Evolutionary conservation across 768 basidiomycete genomes (phyloP).

Genomic region (Rhizopogon vinicolor): DNA sequence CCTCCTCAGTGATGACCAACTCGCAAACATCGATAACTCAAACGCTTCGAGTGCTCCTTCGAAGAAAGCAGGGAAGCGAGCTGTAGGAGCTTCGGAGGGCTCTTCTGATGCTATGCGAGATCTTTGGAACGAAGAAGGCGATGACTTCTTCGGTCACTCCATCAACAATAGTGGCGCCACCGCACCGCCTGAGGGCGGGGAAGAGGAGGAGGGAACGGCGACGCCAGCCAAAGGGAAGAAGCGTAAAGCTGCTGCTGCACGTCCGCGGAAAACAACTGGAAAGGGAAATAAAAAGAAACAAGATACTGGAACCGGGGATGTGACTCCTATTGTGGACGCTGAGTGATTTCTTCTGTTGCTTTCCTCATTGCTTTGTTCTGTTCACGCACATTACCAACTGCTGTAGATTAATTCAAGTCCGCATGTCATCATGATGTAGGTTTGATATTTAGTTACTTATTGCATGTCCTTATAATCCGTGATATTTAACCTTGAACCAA

Average conservation of each 20-base stretch:
- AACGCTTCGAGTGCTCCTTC: slow-evolving; percentile 32
- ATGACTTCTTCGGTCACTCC: slow-evolving; percentile 77
- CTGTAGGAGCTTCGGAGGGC: slow-evolving; percentile 25
- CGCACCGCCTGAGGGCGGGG: slow-evolving; percentile 17
- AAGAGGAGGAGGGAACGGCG: slow-evolving; percentile 24
- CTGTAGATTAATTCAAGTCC: slow-evolving; percentile 28
- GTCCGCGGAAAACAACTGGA: slow-evolving; percentile 28
- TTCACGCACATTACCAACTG: slow-evolving; percentile 10
- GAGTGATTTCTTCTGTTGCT: slow-evolving; percentile 17
- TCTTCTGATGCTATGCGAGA: slow-evolving; percentile 45
- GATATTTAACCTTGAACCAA: background rate
- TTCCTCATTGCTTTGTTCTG: slow-evolving; percentile 9
- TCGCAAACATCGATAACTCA: slow-evolving; percentile 62
- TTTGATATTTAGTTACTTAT: slow-evolving; percentile 10
- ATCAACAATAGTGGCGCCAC: slow-evolving; percentile 18
- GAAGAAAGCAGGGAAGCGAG: slow-evolving; percentile 31
- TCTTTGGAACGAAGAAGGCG: slow-evolving; percentile 83
- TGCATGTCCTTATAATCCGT: slow-evolving; percentile 24
- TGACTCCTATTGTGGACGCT: slow-evolving; percentile 21
- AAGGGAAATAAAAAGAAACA: slow-evolving; percentile 28
- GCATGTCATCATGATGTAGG: slow-evolving; percentile 19
- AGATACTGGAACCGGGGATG: slow-evolving; percentile 15
- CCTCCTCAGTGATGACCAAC: slow-evolving; percentile 90
- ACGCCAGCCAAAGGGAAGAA: slow-evolving; percentile 28
- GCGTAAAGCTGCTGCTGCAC: slow-evolving; percentile 24